Evolutionary conservation across 768 basidiomycete genomes (phyloP), one percentile per base, ranked within the genome.

Genomic region (Rossbeevera mucosa): DNA sequence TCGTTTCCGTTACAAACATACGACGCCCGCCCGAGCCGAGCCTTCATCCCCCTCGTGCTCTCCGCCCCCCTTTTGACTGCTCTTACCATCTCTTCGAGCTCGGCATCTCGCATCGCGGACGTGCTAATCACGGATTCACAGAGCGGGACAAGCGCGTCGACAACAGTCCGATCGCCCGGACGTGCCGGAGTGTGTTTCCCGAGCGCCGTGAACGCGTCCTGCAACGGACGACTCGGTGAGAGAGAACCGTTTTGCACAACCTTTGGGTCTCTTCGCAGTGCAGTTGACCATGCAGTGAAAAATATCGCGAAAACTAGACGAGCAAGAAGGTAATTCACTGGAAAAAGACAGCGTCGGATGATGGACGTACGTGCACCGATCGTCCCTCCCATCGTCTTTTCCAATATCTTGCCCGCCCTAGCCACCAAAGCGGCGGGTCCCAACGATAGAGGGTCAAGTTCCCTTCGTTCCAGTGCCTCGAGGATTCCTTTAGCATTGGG

Each of bases 321-420:
- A 52, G 25, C 12, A 30, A 30, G 41, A 40, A 8, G 8, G 7
- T 16, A 1, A 50, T 42, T 22, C 18, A 12, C 8, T n/a, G 25
- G n/a, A n/a, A n/a, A n/a, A n/a, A n/a, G n/a, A n/a, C n/a, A n/a
- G n/a, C n/a, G n/a, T n/a, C n/a, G n/a, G n/a, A n/a, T n/a, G n/a
- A 33, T 71, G 62, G 52, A 76, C 76, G 21, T 46, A 64, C 80
- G 56, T 47, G 79, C 79, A 13, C 81, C 80, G 21, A 75, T 75
- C 1, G 80, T 81, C 29, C 80, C 80, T 11, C 78, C 61, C 81
- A 83, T 82, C 18, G 61, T 70, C 50, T 75, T 71, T 56, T 81
- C 80, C 14, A 79, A 56, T 11, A 75, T 67, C 40, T 76, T 72
- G 2, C 76, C 76, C 31, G 77, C 55, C 16, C 51, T 48, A 30